Evolutionary conservation across 163 green algal genomes (phyloP).

Genomic region (Scenedesmus sp.): DNA sequence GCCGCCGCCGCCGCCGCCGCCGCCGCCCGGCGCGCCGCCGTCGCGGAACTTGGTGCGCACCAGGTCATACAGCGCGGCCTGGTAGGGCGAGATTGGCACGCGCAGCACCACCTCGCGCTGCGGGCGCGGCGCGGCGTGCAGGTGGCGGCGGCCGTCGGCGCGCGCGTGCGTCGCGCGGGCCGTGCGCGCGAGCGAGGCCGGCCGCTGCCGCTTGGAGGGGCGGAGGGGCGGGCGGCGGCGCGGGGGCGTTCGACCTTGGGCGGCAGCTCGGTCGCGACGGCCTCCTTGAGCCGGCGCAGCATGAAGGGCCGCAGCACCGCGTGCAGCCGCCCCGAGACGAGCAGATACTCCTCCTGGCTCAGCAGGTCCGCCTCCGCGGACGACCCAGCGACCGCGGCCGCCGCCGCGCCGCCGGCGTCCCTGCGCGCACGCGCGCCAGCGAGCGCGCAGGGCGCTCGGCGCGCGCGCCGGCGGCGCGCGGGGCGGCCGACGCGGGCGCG

Average conservation of each 20-base stretch:
- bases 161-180: too few relatives aligned
- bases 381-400: neutral
- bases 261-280: slow-evolving; percentile 84
- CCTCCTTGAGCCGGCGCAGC: slow-evolving; percentile 90
- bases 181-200: too few relatives aligned
- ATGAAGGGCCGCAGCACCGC: slow-evolving; percentile 96
- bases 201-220: too few relatives aligned
- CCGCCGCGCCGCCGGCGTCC: neutral
- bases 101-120: slow-evolving; percentile 64
- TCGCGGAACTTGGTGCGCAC: slow-evolving; percentile 36
- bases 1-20: slow-evolving; percentile 4
- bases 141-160: neutral
- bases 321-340: slow-evolving; percentile 92
- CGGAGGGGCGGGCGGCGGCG: too few relatives aligned
- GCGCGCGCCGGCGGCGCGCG: too few relatives aligned
- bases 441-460: too few relatives aligned
- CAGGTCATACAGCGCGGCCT: slow-evolving; percentile 66
- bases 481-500: too few relatives aligned
- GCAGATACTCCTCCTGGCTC: slow-evolving; percentile 78
- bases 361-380: slow-evolving; percentile 29
- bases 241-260: slow-evolving; percentile 60
- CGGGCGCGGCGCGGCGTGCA: too few relatives aligned
- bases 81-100: slow-evolving; percentile 74
- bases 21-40: neutral
- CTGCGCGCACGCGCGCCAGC: neutral